phyloP scores from a whole-genome alignment of 164 flowering plant species.

The Aristolochia fimbriata region DNA sequence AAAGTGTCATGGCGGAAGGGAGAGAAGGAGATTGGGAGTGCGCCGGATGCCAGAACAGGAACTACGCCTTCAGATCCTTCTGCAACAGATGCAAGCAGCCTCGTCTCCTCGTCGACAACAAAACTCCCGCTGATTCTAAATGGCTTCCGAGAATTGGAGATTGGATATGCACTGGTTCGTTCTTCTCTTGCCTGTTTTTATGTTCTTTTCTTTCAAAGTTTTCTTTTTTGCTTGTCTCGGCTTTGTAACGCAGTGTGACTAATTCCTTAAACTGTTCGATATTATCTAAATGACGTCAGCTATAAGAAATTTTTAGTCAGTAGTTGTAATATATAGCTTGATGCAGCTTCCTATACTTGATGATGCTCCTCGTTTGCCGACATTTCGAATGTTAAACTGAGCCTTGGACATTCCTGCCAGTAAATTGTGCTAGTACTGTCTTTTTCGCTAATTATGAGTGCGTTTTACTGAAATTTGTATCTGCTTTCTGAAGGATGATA shows the following conservation, averaged over 20 bases:
- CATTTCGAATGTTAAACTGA: too few relatives aligned
- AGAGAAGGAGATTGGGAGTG: slow-evolving; percentile 98
- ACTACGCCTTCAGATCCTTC: slow-evolving; percentile 85
- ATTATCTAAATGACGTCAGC: not conserved
- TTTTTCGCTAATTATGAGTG: too few relatives aligned
- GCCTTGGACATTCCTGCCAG: too few relatives aligned
- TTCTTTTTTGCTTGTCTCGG: not conserved
- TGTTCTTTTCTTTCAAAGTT: not conserved
- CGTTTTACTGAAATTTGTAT: too few relatives aligned
- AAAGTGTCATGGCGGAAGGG: slow-evolving; percentile 44
- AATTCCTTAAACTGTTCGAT: not conserved
- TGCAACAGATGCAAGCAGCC: slow-evolving; percentile 95
- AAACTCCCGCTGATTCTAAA: slow-evolving; percentile 77
- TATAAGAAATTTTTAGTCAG: too few relatives aligned
- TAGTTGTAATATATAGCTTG: too few relatives aligned
- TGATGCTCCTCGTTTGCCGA: too few relatives aligned
- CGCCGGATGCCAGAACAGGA: slow-evolving; percentile 67
- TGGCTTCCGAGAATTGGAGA: slow-evolving; percentile 95
- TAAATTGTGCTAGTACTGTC: too few relatives aligned
- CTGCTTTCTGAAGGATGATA: too few relatives aligned
- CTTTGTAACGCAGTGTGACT: not conserved
- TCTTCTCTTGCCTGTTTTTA: not conserved
- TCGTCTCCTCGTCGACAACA: slow-evolving; percentile 76
- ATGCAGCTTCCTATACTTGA: too few relatives aligned
- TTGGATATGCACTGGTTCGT: slow-evolving; percentile 84